Conservation (phyloP, 1,284 basidiomycete species). For the Inonotus hispidus region DNA sequence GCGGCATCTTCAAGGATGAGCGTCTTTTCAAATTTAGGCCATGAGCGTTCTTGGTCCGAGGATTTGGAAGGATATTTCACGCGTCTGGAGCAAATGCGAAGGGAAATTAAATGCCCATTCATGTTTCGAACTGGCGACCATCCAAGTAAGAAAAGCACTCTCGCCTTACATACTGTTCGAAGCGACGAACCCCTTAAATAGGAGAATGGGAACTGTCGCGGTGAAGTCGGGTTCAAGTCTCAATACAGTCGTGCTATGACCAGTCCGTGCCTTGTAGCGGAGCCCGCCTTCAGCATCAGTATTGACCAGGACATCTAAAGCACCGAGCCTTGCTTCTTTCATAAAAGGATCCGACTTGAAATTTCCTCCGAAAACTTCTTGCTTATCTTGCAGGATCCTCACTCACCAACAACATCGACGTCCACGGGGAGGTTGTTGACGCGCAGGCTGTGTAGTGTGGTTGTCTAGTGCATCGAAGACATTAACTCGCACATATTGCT, state of each 20-base stretch:
- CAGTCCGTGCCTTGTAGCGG: background rate
- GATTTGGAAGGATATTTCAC: background rate
- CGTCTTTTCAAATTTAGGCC: background rate
- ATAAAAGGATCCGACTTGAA: background rate
- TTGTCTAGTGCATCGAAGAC: background rate
- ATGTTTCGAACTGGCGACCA: too few relatives aligned
- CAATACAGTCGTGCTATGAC: background rate
- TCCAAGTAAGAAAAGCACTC: too few relatives aligned
- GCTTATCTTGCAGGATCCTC: slow-evolving; percentile 6
- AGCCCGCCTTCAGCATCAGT: background rate
- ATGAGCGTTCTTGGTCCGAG: background rate
- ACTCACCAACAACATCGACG: background rate
- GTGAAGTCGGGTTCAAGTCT: too few relatives aligned
- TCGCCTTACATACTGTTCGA: too few relatives aligned
- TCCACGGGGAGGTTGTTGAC: background rate
- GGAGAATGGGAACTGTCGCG: too few relatives aligned
- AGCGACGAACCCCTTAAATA: too few relatives aligned
- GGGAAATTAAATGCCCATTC: too few relatives aligned
- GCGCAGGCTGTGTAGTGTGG: background rate
- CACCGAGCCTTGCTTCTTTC: background rate
- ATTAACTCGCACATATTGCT: background rate
- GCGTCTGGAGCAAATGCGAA: too few relatives aligned
- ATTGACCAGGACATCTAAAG: background rate
- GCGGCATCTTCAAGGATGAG: background rate
- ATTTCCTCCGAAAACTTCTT: background rate